Percentiles rank a stretch among this genome's conserved stretches.
These are phyloP conservation scores for Keithomyces neogunnii DNA, from an alignment of 2,329 filamentous ascomycete genomes.

Conservation along the genomic window DNA sequence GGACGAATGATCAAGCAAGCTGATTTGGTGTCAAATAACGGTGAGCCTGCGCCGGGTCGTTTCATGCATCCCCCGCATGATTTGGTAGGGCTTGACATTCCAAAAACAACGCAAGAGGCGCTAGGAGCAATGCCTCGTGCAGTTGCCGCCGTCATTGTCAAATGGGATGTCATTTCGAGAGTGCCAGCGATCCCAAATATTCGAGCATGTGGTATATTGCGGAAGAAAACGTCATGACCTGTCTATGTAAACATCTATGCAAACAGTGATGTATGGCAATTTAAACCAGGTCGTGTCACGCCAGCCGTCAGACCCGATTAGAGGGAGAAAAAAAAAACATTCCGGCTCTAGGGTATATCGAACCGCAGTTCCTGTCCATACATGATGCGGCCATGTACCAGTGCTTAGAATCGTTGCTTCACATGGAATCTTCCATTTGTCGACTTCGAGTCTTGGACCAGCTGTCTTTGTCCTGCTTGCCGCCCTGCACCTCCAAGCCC, in stretches of 20 bases:
- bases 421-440: slow-evolving; percentile 63
- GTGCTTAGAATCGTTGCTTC: slow-evolving; percentile 12
- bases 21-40: too few relatives aligned
- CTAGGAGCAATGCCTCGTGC: too few relatives aligned
- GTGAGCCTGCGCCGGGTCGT: too few relatives aligned
- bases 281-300: background rate
- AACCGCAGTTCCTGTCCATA: background rate
- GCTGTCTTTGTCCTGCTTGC: slow-evolving; percentile 55
- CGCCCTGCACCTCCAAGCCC: slow-evolving; percentile 55
- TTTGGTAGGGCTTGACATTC: too few relatives aligned
- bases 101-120: too few relatives aligned
- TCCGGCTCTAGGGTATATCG: background rate
- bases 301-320: background rate
- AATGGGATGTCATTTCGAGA: too few relatives aligned
- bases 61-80: too few relatives aligned
- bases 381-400: background rate
- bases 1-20: too few relatives aligned
- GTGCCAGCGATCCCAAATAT: too few relatives aligned
- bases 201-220: too few relatives aligned
- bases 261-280: background rate
- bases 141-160: too few relatives aligned
- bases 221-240: too few relatives aligned
- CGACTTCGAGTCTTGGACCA: slow-evolving; percentile 58
- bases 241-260: background rate
- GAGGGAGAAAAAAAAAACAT: background rate